Evolutionary conservation across 1,284 basidiomycete genomes (phyloP).

Genomic region (Ustilago cynodontis): DNA sequence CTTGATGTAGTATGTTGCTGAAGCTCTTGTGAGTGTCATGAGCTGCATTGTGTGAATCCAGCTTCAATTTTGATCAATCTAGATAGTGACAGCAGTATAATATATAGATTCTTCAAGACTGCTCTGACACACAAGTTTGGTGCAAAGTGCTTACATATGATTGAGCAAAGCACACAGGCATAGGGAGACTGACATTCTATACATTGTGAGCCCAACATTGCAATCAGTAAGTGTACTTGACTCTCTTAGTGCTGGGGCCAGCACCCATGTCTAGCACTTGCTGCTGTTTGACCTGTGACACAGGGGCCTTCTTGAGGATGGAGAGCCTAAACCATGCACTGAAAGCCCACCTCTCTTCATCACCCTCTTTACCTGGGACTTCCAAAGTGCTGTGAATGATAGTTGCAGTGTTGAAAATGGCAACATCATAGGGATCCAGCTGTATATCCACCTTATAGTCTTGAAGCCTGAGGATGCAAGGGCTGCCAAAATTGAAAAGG

Average conservation of each 20-base stretch:
- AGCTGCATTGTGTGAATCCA: too few relatives aligned
- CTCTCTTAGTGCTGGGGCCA: background rate
- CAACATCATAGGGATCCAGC: slow-evolving; percentile 5
- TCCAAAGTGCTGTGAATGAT: background rate
- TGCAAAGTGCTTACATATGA: too few relatives aligned
- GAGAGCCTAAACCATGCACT: slow-evolving; percentile 7
- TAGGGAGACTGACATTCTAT: background rate
- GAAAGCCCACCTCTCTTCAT: slow-evolving; percentile 13
- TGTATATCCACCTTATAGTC: slow-evolving; percentile 9
- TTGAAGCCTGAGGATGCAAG: slow-evolving; percentile 4
- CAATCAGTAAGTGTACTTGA: background rate
- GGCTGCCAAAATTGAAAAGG: slow-evolving; percentile 11
- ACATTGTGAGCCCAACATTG: background rate
- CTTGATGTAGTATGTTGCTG: background rate
- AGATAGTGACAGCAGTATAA: too few relatives aligned
- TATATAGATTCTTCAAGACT: too few relatives aligned
- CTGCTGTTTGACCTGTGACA: background rate
- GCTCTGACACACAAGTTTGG: too few relatives aligned
- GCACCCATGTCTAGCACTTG: background rate
- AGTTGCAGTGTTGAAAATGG: slow-evolving; percentile 2
- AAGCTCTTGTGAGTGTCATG: background rate
- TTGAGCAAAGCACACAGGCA: background rate
- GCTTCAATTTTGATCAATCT: too few relatives aligned
- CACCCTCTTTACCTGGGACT: background rate
- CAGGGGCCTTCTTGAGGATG: background rate